A percentile compares a stretch with the other conserved stretches of the same genome.
Evolutionary conservation across 169 alveolate genomes (phyloP).

Genomic region (Plasmodium sp.): DNA sequence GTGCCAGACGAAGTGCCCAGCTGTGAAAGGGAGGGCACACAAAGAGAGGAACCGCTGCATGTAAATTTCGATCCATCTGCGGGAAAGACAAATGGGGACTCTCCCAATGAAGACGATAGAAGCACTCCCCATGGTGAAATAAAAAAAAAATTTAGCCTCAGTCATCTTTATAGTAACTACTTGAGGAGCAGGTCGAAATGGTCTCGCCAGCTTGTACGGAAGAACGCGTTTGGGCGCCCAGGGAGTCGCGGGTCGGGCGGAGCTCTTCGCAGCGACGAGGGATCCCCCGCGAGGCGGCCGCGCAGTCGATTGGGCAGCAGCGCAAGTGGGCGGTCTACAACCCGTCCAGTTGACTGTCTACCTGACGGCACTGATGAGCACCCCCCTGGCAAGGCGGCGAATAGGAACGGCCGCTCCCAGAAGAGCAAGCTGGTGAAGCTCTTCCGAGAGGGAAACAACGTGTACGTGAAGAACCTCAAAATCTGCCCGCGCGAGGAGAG

Average conservation of each 20-base stretch:
- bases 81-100: neutral
- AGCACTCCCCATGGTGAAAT: neutral
- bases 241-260: neutral
- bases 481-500: slow-evolving; percentile 30
- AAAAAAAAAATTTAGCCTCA: neutral
- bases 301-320: neutral
- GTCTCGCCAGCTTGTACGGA: neutral
- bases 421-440: slow-evolving; percentile 16
- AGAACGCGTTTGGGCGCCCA: neutral
- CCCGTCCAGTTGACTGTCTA: neutral
- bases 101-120: neutral
- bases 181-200: slow-evolving; percentile 4
- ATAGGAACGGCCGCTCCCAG: neutral
- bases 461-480: slow-evolving; percentile 9
- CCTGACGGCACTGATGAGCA: neutral
- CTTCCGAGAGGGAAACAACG: slow-evolving; percentile 9
- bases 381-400: neutral
- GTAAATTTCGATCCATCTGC: neutral
- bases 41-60: neutral
- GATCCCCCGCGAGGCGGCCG: neutral
- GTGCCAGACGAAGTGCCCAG: neutral
- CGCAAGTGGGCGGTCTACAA: neutral
- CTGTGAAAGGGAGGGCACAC: neutral
- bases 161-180: slow-evolving; percentile 11
- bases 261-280: neutral